Percentiles rank a stretch among this genome's conserved stretches.
Conservation (phyloP, 768 basidiomycete genomes). For the Trametes gibbosa region DNA sequence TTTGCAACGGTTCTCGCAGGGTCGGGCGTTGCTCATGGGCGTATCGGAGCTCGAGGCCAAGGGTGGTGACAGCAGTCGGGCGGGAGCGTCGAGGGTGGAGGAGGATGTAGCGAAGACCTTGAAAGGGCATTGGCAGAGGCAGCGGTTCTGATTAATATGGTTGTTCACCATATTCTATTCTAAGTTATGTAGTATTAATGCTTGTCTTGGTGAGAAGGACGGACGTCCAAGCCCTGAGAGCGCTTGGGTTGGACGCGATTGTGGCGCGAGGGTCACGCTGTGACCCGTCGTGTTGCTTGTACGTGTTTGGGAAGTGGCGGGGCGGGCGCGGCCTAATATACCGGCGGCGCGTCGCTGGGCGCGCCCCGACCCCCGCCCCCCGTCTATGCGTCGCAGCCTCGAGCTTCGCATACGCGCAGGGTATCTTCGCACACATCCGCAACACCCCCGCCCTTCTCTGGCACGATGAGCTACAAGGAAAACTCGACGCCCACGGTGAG, state of each 20-base stretch:
- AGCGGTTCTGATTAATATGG: slow-evolving; percentile 41
- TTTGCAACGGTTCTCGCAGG: slow-evolving; percentile 36
- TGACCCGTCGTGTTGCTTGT: slow-evolving; percentile 21
- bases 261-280: slow-evolving; percentile 11
- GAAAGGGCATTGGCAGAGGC: slow-evolving; percentile 65
- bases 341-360: not conserved
- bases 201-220: too few species aligned
- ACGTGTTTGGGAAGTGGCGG: slow-evolving; percentile 3
- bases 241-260: not conserved
- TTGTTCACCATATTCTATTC: too few species aligned
- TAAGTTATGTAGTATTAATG: not conserved
- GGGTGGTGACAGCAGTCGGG: not conserved
- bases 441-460: not conserved
- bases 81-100: slow-evolving; percentile 45
- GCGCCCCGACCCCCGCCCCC: slow-evolving; percentile 12
- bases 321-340: slow-evolving; percentile 13
- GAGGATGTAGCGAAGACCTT: slow-evolving; percentile 57
- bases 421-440: not conserved
- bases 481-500: slow-evolving; percentile 9
- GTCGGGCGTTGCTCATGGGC: slow-evolving; percentile 50
- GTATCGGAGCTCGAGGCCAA: slow-evolving; percentile 21
- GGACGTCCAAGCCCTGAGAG: too few species aligned
- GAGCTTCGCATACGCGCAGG: not conserved
- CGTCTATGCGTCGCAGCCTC: not conserved
- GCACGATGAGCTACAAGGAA: slow-evolving; percentile 23